Conservation (phyloP, 106 monocot genomes). For the Allium fistulosum region DNA sequence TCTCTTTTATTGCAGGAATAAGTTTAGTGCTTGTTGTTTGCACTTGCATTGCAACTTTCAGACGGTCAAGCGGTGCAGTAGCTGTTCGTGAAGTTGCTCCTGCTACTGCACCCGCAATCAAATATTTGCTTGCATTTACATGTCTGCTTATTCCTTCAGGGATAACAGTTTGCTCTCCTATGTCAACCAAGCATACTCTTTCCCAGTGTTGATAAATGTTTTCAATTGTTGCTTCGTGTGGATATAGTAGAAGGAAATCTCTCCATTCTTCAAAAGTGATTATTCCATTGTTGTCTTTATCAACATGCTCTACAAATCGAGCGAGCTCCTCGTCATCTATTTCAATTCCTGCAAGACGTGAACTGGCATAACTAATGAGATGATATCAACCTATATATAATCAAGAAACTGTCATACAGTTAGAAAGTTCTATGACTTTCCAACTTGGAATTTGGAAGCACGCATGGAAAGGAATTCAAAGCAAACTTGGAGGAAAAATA, state of each 20-base stretch:
- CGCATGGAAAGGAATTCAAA: too few species aligned
- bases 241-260: slow-evolving; percentile 89
- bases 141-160: slow-evolving; percentile 88
- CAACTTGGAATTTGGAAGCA: too few species aligned
- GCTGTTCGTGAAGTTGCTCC: slow-evolving; percentile 90
- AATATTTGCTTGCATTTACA: slow-evolving; percentile 72
- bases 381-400: neutral
- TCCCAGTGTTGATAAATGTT: slow-evolving; percentile 90
- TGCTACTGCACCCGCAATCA: slow-evolving; percentile 90
- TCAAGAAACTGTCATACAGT: too few species aligned
- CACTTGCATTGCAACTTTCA: slow-evolving; percentile 87
- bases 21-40: slow-evolving; percentile 40
- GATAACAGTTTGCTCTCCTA: slow-evolving; percentile 87
- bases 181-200: slow-evolving; percentile 86
- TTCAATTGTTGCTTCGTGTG: slow-evolving; percentile 88
- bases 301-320: slow-evolving; percentile 90
- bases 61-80: slow-evolving; percentile 87
- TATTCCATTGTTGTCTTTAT: slow-evolving; percentile 95
- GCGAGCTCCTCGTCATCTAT: slow-evolving; percentile 94
- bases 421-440: too few species aligned
- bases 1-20: slow-evolving; percentile 64
- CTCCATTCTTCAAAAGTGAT: slow-evolving; percentile 99
- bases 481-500: too few species aligned
- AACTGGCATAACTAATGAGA: slow-evolving; percentile 24
- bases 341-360: slow-evolving; percentile 66